These are phyloP conservation scores for Globisporangium spinosum DNA, from an alignment of 352 stramenopile genomes.

Conservation along the genomic window DNA sequence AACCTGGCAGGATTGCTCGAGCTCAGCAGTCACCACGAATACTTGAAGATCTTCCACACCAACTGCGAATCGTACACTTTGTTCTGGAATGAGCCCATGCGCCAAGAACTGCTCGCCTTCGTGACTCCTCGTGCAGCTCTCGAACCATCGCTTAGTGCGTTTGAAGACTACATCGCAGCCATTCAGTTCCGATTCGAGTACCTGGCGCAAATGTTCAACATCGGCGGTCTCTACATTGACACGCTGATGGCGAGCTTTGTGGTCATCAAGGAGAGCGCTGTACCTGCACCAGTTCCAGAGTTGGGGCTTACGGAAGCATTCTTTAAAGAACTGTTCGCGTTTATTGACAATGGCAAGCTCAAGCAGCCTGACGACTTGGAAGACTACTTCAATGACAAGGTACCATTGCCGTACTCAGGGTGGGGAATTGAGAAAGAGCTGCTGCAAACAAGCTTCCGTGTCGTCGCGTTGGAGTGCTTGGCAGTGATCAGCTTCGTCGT, in stretches of 20 bases:
- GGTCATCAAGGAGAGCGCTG: slow-evolving; percentile 52
- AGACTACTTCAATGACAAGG: slow-evolving; percentile 26
- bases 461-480: slow-evolving; percentile 64
- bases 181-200: slow-evolving; percentile 69
- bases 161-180: slow-evolving; percentile 47
- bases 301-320: slow-evolving; percentile 66
- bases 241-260: slow-evolving; percentile 70
- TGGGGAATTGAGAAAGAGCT: slow-evolving; percentile 50
- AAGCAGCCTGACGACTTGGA: slow-evolving; percentile 28
- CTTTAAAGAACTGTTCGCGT: slow-evolving; percentile 69
- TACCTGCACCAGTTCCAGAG: slow-evolving; percentile 33
- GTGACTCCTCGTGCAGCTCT: slow-evolving; percentile 36
- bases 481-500: slow-evolving; percentile 57
- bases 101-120: slow-evolving; percentile 54
- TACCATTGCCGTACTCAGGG: slow-evolving; percentile 47
- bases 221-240: slow-evolving; percentile 73
- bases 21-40: slow-evolving; percentile 73
- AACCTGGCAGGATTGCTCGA: slow-evolving; percentile 62
- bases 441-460: slow-evolving; percentile 47
- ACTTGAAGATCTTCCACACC: slow-evolving; percentile 75
- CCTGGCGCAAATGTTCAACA: slow-evolving; percentile 53
- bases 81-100: slow-evolving; percentile 81
- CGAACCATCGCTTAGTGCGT: slow-evolving; percentile 28
- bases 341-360: slow-evolving; percentile 70
- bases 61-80: slow-evolving; percentile 79